Base-by-base conservation (phyloP, 2,329 filamentous ascomycete species). In the Didymella lethalis region DNA sequence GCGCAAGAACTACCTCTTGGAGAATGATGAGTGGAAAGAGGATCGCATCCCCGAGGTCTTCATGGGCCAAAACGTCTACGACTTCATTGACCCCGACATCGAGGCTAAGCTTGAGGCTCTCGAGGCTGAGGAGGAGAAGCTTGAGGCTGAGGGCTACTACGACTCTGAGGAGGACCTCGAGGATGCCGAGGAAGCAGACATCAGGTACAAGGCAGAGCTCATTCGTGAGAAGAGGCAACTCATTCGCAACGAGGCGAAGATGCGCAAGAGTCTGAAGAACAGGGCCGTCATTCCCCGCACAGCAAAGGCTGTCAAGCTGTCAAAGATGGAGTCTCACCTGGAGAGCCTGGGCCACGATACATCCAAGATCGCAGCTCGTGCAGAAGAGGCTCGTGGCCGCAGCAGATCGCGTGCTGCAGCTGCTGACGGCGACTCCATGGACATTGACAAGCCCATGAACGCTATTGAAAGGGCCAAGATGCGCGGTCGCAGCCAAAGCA, bases 241-340 rank as follows among this genome's bases (percentile, higher is more conserved):
- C 63, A 95, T 98, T 80, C 88, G 91, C 75, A 98, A 98, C 80
- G 95, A 96, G 72, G 91, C 92, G 64, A 91, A 91, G 81, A 93
- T 96, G 89, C 91, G 92, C 81, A 98, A 97, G 84, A 90, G 90
- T 41, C 88, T 99, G 77, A 98, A 99, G 89, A 99, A 99, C 84
- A 88, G 93, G 68, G 94, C 95, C 62, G 86, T 94, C 68, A 96
- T 99, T 65, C 96, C 95, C 25, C 89, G 95, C 73, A 90, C 89
- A 68, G 86, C 88, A 67, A 88, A 89, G 76, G 87, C 92, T 77
- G 92, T 93, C 83, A 89, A 91, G 62, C 84, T 97, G 51, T 90
- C 91, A 23, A 88, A 96, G 77, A 92, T 98, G 85, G 90, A 96
- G 77, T 86, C 90, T 59, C 90, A 91, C 59, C 86, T 99, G 64